Evolutionary conservation across 208 protist genomes (phyloP).

Genomic region (Trypanosoma congolense): DNA sequence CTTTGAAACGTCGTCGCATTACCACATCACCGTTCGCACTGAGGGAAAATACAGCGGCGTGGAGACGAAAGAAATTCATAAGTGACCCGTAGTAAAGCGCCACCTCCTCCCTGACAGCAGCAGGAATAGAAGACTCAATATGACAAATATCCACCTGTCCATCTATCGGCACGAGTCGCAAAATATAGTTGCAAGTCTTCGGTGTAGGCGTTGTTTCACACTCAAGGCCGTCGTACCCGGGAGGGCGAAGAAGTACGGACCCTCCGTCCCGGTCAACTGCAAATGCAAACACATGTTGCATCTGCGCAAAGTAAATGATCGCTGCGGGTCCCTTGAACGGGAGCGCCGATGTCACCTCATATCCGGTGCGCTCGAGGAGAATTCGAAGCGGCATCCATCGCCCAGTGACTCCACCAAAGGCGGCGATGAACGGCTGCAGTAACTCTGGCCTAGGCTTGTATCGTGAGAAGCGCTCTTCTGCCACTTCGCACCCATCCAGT

Average conservation of each 20-base stretch:
- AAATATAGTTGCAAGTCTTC: conserved; percentile 44
- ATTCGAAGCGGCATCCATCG: conserved; percentile 77
- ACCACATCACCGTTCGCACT: conserved; percentile 55
- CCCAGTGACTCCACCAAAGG: conserved; percentile 54
- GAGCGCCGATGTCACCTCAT: conserved; percentile 41
- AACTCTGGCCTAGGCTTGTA: conserved; percentile 47
- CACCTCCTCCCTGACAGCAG: conserved; percentile 35
- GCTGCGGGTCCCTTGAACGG: conserved; percentile 53
- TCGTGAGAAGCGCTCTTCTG: conserved; percentile 39
- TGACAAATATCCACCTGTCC: conserved; percentile 46
- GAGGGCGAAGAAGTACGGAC: conserved; percentile 63
- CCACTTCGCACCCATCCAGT: conserved; percentile 51
- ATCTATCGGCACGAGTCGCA: conserved; percentile 45
- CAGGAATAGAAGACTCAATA: conserved; percentile 29
- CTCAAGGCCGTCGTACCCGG: conserved; percentile 52
- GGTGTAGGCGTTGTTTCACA: conserved; percentile 73
- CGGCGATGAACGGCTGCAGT: conserved; percentile 36
- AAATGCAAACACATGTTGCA: conserved; percentile 88
- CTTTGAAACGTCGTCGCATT: conserved; percentile 68
- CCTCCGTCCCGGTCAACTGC: conserved; percentile 44
- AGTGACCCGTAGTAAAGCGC: conserved; percentile 60
- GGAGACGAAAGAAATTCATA: conserved; percentile 44
- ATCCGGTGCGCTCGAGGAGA: conserved; percentile 56
- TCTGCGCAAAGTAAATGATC: conserved; percentile 87
- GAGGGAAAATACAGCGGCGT: conserved; percentile 70